Base-by-base conservation (phyloP, 805 yeast genomes). In the Candida rishiriensis region DNA sequence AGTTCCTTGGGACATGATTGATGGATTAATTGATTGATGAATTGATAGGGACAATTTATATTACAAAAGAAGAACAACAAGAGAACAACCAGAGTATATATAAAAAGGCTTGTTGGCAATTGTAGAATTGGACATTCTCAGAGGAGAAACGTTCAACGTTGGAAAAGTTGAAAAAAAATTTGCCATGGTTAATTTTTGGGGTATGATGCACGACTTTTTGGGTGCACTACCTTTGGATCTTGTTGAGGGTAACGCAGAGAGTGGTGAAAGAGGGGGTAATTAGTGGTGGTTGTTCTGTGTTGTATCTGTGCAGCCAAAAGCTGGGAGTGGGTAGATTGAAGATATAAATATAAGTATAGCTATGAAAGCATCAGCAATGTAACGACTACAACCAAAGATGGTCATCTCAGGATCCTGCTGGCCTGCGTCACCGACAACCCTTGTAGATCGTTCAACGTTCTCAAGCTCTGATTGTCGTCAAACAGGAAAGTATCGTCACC, bases 1-100 rank as follows among this genome's bases (percentile, higher is more conserved):
- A 49, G 66, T 63, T 50, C 69, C 69, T 51, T 50, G 54, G 42
- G 69, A 62, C 69, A 64, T 64, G 32, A 38, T 59, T 34, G 14
- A 15, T 38, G 37, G 34, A 39, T 21, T 4, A 7, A 21, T 21
- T 21, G 26, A 21, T 21, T 4, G 26, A 21, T 21, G 4, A 7
- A 21, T 21, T 21, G 26, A 21, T 21, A 15, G 18, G 12, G 12
- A 11, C 12, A 12, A 7, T n/a, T n/a, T n/a, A n/a, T n/a, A n/a
- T n/a, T n/a, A n/a, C n/a, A 34, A 17, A 17, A 40, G 30, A 29
- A 28, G 18, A 32, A 28, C 8, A 33, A 11, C 34, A 14, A 37
- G 16, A 29, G 15, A 15, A 3, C 6, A 29, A 4, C 10, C 21
- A 28, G 29, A 14, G 15, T 16, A 15, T 35, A 11, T 28, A 15